Evolutionary conservation across 1,284 basidiomycete genomes (phyloP), one percentile per base, ranked within the genome.

Genomic region (Irpex sp.): DNA sequence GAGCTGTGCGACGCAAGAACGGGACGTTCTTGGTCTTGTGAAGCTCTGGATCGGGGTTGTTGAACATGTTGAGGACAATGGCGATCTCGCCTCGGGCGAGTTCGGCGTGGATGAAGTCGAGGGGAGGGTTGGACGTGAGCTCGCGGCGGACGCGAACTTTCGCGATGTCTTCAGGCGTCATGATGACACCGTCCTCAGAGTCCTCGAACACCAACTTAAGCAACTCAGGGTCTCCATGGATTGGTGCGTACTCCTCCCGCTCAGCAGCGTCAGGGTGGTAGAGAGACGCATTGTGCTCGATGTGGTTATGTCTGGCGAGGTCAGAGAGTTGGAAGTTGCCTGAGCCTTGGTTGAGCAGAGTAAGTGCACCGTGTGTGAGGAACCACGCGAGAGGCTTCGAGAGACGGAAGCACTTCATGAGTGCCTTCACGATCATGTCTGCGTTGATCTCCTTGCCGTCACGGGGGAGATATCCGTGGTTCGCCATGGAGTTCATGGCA

Each of bases 401-500:
- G 43, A 76, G 63, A 21, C 62, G 63, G 57, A 72, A 75, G 55
- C 68, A 70, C 19, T 70, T 63, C 57, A 68, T 60, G 51, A 75
- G 62, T 6, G 68, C 71, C 26, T 65, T 35, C 21, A 68, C 60
- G 43, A 75, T 50, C 43, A 67, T 62, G n/a, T 60, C 1, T 31
- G 67, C 43, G 11, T 57, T 67, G 61, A 76, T 68, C 49, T 70
- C 63, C 57, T 69, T 51, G 54, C 60, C 58, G 50, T 65, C 59
- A 39, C 63, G 74, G 21, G 74, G 69, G 46, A 81, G 63, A 19
- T 74, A 83, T n/a, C 80, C 77, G 47, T 81, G 79, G 63, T 83
- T 82, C 1, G 79, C 81, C 5, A 82, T 70, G 2, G 80, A 70
- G 65, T 83, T 83, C 19, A 82, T 68, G 0, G 79, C 85, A 3